These are phyloP conservation scores for Citropsis articulata DNA, from an alignment of 345 rosid genomes.

Conservation along the genomic window DNA sequence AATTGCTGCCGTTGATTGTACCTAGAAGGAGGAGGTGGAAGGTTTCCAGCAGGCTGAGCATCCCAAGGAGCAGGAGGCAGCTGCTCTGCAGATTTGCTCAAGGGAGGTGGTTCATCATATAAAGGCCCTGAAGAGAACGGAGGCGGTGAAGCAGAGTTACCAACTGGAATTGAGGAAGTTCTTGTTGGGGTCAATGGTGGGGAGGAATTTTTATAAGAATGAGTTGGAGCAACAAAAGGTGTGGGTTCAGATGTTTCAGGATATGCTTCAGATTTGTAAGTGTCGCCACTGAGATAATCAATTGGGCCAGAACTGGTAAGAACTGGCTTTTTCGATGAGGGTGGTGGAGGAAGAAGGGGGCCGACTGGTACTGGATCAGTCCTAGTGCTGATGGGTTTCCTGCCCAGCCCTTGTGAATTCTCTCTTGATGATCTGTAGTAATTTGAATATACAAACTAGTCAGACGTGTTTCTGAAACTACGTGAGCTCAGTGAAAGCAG, in stretches of 20 bases:
- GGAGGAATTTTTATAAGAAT: slow-evolving; percentile 33
- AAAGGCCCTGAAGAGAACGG: slow-evolving; percentile 39
- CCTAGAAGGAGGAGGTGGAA: slow-evolving; percentile 80
- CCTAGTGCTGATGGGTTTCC: slow-evolving; percentile 37
- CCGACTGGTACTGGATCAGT: slow-evolving; percentile 33
- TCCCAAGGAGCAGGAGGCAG: slow-evolving; percentile 87
- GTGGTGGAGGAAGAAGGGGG: slow-evolving; percentile 86
- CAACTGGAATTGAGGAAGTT: slow-evolving; percentile 19
- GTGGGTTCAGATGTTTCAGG: slow-evolving; percentile 30
- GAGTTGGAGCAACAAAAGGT: slow-evolving; percentile 33
- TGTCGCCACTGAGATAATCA: slow-evolving; percentile 93
- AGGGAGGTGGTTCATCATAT: slow-evolving; percentile 49
- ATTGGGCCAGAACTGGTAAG: slow-evolving; percentile 37
- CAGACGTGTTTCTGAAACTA: background rate
- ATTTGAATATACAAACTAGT: slow-evolving; percentile 1
- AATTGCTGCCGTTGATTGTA: slow-evolving; percentile 71
- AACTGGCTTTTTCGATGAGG: slow-evolving; percentile 69
- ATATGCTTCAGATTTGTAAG: slow-evolving; percentile 54
- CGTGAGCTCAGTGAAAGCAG: background rate
- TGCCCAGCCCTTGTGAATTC: slow-evolving; percentile 36
- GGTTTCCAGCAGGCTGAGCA: slow-evolving; percentile 28
- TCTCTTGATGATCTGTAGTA: slow-evolving; percentile 67
- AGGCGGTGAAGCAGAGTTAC: slow-evolving; percentile 29
- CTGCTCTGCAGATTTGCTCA: slow-evolving; percentile 48
- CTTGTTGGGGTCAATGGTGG: slow-evolving; percentile 36